A percentile compares a stretch with the other conserved stretches of the same genome.
These are phyloP conservation scores for Solanum tarapatanum DNA, from an alignment of 257 asterid genomes.

Conservation along the genomic window DNA sequence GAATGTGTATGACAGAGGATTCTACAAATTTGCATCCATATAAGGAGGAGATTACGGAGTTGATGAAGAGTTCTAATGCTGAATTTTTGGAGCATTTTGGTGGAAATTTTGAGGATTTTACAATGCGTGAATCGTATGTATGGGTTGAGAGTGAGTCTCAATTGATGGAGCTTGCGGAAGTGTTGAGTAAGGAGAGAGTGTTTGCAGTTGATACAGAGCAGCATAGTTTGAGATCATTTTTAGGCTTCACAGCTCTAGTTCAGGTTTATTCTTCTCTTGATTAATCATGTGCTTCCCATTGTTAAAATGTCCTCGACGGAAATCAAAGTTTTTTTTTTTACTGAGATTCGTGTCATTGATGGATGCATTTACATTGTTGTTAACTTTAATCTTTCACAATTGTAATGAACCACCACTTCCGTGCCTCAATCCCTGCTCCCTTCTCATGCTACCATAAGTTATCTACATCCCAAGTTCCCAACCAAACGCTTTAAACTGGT, in stretches of 20 bases:
- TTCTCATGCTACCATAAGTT: background rate
- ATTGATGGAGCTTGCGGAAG: conserved; percentile 48
- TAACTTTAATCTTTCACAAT: background rate
- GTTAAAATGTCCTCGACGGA: background rate
- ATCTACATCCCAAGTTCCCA: background rate
- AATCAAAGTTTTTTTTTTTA: background rate
- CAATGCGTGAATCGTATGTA: conserved; percentile 31
- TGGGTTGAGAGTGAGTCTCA: conserved; percentile 60
- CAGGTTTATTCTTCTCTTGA: conserved; percentile 39
- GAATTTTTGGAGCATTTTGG: conserved; percentile 35
- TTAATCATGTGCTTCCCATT: background rate
- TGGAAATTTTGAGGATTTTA: conserved; percentile 27
- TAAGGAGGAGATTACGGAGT: conserved; percentile 41
- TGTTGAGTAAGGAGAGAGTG: conserved; percentile 52
- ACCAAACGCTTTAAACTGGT: background rate
- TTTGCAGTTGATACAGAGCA: conserved; percentile 93
- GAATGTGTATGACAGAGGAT: conserved; percentile 28
- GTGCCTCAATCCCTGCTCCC: background rate
- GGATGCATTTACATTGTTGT: background rate
- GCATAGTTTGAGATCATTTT: conserved; percentile 76
- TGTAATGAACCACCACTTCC: background rate
- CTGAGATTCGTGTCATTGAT: background rate
- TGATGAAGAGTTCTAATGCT: conserved; percentile 37
- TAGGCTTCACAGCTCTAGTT: conserved; percentile 83
- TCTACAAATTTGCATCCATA: conserved; percentile 62